Evolutionary conservation across 1,284 basidiomycete species (phyloP), one percentile per base, ranked within the genome.

Genomic region (Irpex sp.): DNA sequence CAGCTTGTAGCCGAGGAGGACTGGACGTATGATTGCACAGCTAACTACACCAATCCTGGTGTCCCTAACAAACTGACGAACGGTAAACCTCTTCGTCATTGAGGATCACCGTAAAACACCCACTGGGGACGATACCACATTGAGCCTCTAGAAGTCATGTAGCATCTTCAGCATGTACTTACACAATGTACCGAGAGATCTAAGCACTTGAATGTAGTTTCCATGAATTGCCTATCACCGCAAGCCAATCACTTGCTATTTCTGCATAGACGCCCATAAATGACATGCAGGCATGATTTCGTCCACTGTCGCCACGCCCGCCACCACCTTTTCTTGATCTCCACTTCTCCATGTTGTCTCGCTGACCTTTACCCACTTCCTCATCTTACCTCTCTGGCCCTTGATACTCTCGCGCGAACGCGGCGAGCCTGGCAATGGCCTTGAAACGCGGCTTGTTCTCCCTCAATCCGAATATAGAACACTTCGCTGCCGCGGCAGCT

Each of bases 381-480:
- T 11, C 26, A 11, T 6, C 21, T 9, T 55, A 55, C 53, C 17
- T 51, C 17, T 51, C 13, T 51, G 8, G 17, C n/a, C 17, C 17
- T 15, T 17, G 53, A 35, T 21, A 55, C 31, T 26, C 53, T 35
- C 31, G 49, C 33, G 53, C 33, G 53, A 33, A 35, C 19, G 21
- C 21, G 11, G 15, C 19, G 19, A 51, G 50, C 50, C 26, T 55
- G 21, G 15, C 5, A 50, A 73, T 73, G 72, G 65, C 69, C 47
- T 68, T 70, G 4, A 70, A 66, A 65, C 71, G 72, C 43, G 68
- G 70, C 49, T 67, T 69, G 33, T 70, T 78, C 57, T 74, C 76
- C 26, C 61, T 85, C 57, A 85, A 83, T 68, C 79, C 84, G 51
- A 76, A 78, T 65, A 86, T 85, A 83, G 78, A 80, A 51, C 84